Conservation (phyloP, 1,284 basidiomycete genomes). For the Exsudoporus floridanus region DNA sequence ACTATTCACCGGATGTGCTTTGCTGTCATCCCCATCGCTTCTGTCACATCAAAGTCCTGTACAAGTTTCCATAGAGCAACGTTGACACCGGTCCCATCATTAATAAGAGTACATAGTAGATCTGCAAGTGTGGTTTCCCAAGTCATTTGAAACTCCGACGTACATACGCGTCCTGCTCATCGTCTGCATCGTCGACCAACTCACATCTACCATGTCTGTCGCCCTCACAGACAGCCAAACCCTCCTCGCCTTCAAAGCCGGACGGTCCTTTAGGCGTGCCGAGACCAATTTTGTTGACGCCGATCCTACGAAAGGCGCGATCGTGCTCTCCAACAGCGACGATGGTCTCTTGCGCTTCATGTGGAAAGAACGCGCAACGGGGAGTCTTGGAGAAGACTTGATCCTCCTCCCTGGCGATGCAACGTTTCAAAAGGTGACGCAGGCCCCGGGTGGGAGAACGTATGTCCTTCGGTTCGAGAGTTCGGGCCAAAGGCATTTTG, state of each 20-base stretch:
- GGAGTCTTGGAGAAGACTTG: constrained; percentile 67
- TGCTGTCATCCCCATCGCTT: too few species aligned
- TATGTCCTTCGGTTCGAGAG: constrained; percentile 82
- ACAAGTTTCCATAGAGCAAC: too few species aligned
- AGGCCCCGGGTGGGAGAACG: constrained; percentile 60
- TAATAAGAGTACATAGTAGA: too few species aligned
- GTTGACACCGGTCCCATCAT: too few species aligned
- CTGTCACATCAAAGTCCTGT: too few species aligned
- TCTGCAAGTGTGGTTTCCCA: too few species aligned
- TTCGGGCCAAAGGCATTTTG: constrained; percentile 78
- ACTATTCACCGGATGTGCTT: too few species aligned
- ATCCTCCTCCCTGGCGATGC: constrained; percentile 80
- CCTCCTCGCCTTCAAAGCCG: constrained; percentile 79
- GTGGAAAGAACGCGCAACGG: constrained; percentile 70
- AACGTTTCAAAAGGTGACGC: constrained; percentile 64
- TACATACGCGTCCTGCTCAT: constrained; percentile 18
- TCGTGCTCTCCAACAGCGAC: constrained; percentile 64
- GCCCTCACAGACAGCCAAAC: constrained; percentile 33
- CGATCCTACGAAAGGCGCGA: constrained; percentile 65
- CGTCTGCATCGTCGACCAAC: not conserved
- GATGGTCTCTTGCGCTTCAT: constrained; percentile 74
- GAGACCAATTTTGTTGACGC: constrained; percentile 68
- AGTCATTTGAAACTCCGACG: constrained; percentile 25
- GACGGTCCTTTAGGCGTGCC: constrained; percentile 66
- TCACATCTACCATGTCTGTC: constrained; percentile 23